A percentile compares a stretch with the other conserved stretches of the same genome.
Evolutionary conservation across 2,329 filamentous ascomycete species (phyloP).

Genomic region (Apiospora kogelbergensis): DNA sequence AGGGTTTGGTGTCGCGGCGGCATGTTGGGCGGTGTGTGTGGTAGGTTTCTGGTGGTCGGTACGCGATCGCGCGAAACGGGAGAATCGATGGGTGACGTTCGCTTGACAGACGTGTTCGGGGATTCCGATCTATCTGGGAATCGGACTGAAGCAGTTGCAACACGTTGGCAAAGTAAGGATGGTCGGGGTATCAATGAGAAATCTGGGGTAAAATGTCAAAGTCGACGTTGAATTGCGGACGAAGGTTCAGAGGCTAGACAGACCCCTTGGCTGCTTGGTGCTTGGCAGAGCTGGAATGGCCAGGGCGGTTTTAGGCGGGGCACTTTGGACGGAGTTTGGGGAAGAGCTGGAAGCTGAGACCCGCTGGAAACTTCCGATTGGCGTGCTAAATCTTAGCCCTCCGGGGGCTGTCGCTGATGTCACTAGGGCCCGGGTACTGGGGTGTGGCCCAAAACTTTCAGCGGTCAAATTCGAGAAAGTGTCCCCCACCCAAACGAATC

Average conservation of each 20-base stretch:
- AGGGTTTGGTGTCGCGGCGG: conserved; percentile 56
- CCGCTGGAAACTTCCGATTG: not conserved
- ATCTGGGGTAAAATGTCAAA: not conserved
- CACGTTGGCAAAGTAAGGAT: not conserved
- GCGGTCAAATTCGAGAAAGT: not conserved
- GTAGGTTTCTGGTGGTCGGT: not conserved
- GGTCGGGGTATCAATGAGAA: not conserved
- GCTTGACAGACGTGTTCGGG: not conserved
- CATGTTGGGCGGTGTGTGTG: not conserved
- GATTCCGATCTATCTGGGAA: not conserved
- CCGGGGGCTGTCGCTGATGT: not conserved
- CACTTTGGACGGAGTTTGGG: not conserved
- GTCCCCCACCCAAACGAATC: not conserved
- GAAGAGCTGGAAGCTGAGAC: not conserved
- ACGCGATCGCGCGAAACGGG: not conserved
- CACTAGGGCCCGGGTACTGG: not conserved
- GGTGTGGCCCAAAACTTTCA: not conserved
- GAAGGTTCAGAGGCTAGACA: not conserved
- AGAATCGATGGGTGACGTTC: not conserved
- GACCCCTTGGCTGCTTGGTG: not conserved
- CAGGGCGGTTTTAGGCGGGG: not conserved
- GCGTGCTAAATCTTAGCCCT: not conserved
- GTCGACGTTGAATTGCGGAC: not conserved
- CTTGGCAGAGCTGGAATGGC: not conserved
- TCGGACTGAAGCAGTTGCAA: not conserved